Percentiles rank a stretch among this genome's conserved stretches.
These are phyloP conservation scores for Aspergillus sergii DNA, from an alignment of 2,329 filamentous ascomycete species.

Conservation along the genomic window DNA sequence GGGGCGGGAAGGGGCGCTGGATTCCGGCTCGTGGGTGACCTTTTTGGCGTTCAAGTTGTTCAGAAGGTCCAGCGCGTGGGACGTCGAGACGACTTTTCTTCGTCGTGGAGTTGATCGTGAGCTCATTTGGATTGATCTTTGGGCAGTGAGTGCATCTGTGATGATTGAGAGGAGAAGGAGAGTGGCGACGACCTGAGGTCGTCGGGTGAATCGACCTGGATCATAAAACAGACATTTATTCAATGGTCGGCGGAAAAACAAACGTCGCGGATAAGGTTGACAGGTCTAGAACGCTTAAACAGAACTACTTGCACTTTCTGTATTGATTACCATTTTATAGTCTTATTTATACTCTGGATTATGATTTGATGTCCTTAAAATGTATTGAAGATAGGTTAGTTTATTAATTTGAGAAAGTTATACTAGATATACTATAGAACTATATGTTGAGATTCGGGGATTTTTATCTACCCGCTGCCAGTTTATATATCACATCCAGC, in stretches of 20 bases:
- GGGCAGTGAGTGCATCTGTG: neutral
- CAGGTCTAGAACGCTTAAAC: neutral
- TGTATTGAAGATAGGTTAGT: too few relatives aligned
- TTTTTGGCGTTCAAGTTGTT: constrained; percentile 21
- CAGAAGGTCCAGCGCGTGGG: constrained; percentile 21
- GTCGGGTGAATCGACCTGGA: neutral
- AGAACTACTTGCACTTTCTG: neutral
- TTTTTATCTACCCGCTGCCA: too few relatives aligned
- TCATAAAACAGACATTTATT: neutral
- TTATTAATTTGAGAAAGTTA: too few relatives aligned
- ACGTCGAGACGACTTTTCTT: constrained; percentile 20
- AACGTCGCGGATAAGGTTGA: neutral
- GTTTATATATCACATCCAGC: too few relatives aligned
- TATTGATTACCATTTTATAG: neutral
- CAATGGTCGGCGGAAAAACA: neutral
- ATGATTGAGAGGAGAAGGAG: neutral
- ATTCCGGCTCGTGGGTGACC: neutral
- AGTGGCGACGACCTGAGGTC: neutral
- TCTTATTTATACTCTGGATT: too few relatives aligned
- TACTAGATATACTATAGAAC: too few relatives aligned
- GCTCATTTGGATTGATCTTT: neutral
- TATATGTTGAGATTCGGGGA: too few relatives aligned
- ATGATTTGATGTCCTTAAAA: too few relatives aligned
- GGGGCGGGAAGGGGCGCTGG: neutral
- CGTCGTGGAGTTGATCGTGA: constrained; percentile 13